These are phyloP conservation scores for Sanghuangporus baumii DNA, from an alignment of 1,284 basidiomycete species.

Conservation along the genomic window DNA sequence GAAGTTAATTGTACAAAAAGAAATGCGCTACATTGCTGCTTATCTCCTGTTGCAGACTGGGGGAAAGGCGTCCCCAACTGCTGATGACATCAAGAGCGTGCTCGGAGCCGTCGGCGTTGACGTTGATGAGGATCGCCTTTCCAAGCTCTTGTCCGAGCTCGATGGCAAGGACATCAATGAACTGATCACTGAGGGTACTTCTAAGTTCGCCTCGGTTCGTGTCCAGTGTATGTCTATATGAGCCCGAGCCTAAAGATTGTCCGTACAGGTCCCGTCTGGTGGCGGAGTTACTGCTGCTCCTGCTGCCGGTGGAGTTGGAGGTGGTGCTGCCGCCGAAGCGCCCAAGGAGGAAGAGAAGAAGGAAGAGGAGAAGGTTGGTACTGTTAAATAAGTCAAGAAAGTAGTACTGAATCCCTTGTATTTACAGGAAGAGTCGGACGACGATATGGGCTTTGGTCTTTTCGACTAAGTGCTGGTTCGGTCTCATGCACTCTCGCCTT, in stretches of 20 bases:
- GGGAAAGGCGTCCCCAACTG: constrained; percentile 87
- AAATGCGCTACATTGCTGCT: constrained; percentile 94
- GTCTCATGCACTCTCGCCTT: neutral
- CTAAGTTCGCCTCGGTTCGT: constrained; percentile 92
- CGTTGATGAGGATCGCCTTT: constrained; percentile 79
- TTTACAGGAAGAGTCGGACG: constrained; percentile 77
- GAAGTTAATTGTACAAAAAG: neutral
- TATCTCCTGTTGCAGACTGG: constrained; percentile 97
- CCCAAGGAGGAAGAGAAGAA: constrained; percentile 65
- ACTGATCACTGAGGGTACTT: constrained; percentile 88
- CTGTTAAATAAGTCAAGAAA: neutral
- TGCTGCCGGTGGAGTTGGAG: constrained; percentile 48
- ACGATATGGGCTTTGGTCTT: constrained; percentile 92
- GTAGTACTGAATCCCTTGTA: no score
- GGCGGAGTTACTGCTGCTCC: constrained; percentile 58
- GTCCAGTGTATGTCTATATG: constrained; percentile 23
- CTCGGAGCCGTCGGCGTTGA: constrained; percentile 88
- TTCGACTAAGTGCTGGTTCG: constrained; percentile 65
- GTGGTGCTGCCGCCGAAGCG: constrained; percentile 57
- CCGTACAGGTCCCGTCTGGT: constrained; percentile 69
- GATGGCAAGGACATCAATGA: constrained; percentile 86
- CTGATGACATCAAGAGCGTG: constrained; percentile 87
- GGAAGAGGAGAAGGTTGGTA: constrained; percentile 68
- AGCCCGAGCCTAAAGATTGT: constrained; percentile 15
- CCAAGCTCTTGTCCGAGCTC: constrained; percentile 88